Conservation (phyloP, 352 stramenopile species). For the Elongisporangium senticosum region DNA sequence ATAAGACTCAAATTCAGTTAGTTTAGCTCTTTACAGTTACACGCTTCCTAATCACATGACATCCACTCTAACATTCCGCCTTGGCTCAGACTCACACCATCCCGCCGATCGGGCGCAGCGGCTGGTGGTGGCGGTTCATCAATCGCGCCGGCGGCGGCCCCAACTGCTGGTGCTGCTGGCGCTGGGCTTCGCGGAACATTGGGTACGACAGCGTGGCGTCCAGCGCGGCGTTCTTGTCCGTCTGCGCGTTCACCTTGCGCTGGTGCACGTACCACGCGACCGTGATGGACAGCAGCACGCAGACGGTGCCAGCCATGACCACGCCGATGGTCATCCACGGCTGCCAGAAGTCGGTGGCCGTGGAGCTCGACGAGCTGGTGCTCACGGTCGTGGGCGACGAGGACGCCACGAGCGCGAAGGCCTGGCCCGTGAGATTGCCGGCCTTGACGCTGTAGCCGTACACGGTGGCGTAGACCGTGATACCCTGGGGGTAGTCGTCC, state of each 20-base stretch:
- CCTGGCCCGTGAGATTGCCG: constrained; percentile 37
- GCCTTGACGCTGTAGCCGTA: constrained; percentile 62
- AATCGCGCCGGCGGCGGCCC: not conserved
- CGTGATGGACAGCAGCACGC: constrained; percentile 48
- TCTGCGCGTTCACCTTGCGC: constrained; percentile 6
- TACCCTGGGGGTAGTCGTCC: constrained; percentile 22
- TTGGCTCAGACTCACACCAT: not conserved
- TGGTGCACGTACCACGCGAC: constrained; percentile 41
- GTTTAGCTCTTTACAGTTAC: not conserved
- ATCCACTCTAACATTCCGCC: not conserved
- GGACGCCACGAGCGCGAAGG: constrained; percentile 75
- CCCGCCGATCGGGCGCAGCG: not conserved
- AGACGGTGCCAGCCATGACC: constrained; percentile 40
- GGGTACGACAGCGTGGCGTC: not conserved
- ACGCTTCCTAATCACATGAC: not conserved
- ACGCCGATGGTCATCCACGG: constrained; percentile 72
- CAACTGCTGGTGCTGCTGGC: not conserved
- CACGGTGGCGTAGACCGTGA: constrained; percentile 62
- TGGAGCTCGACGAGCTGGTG: constrained; percentile 9
- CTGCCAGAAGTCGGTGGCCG: constrained; percentile 42
- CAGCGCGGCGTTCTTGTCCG: not conserved
- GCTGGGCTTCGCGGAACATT: not conserved
- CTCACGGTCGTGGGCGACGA: constrained; percentile 45
- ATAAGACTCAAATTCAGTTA: not conserved
- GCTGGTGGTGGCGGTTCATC: not conserved